These are phyloP conservation scores for Pyrenophora tritici-repentis DNA, from an alignment of 2,329 filamentous ascomycete species.

Conservation along the genomic window DNA sequence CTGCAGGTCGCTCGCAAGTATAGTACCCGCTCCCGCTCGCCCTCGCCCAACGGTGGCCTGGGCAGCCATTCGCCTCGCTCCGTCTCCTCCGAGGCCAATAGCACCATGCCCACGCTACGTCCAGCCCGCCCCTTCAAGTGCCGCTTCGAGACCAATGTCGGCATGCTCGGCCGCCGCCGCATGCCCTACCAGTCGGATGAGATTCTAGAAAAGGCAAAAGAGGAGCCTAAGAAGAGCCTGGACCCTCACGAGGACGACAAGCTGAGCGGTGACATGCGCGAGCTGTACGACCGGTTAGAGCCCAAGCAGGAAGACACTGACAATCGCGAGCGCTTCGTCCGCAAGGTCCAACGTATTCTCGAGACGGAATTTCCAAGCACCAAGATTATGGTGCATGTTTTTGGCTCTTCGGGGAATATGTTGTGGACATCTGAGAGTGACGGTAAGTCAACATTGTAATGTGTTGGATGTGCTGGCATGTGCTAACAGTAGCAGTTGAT, in stretches of 20 bases:
- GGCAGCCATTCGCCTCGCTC: conserved; percentile 86
- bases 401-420: conserved; percentile 96
- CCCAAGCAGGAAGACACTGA: conserved; percentile 80
- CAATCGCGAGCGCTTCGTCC: conserved; percentile 75
- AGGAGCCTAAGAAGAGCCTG: conserved; percentile 64
- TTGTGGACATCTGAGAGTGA: conserved; percentile 96
- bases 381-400: conserved; percentile 87
- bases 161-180: conserved; percentile 73
- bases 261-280: conserved; percentile 80
- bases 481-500: too few relatives aligned
- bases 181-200: conserved; percentile 92
- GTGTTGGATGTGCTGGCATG: too few relatives aligned
- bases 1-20: conserved; percentile 86
- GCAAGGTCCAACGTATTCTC: conserved; percentile 84
- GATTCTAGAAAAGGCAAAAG: conserved; percentile 72
- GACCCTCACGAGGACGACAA: conserved; percentile 51
- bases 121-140: conserved; percentile 67
- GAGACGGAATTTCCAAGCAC: conserved; percentile 91
- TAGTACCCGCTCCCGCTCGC: conserved; percentile 74
- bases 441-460: conserved; percentile 72
- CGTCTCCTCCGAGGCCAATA: conserved; percentile 85
- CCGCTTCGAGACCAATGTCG: conserved; percentile 85
- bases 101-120: conserved; percentile 69
- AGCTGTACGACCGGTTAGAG: conserved; percentile 82
- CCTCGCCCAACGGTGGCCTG: conserved; percentile 74